Evolutionary conservation across 768 basidiomycete genomes (phyloP).

Genomic region (Boletus subparvulus): DNA sequence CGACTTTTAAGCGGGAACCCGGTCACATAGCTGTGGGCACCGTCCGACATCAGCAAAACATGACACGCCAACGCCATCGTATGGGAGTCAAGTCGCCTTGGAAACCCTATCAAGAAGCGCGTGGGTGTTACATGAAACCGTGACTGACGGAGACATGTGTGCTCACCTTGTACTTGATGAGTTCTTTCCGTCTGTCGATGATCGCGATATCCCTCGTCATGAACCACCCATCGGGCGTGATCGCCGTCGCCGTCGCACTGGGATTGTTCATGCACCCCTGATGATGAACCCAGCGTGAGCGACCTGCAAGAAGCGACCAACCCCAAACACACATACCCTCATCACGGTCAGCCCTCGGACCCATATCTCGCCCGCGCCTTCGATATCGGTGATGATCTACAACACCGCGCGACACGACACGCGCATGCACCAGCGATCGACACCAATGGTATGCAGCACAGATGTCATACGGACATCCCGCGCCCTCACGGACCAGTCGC

Average conservation of each 20-base stretch:
- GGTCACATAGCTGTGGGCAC: background rate
- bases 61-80: background rate
- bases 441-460: too few relatives aligned
- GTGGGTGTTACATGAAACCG: background rate
- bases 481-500: slow-evolving; percentile 64
- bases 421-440: background rate
- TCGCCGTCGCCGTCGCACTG: slow-evolving; percentile 63
- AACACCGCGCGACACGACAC: background rate
- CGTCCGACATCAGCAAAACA: background rate
- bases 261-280: slow-evolving; percentile 77
- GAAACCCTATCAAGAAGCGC: slow-evolving; percentile 51
- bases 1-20: too few relatives aligned
- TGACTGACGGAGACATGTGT: background rate
- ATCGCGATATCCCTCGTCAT: slow-evolving; percentile 86
- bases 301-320: background rate
- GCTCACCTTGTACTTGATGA: slow-evolving; percentile 70
- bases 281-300: background rate
- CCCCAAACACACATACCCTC: slow-evolving; percentile 50
- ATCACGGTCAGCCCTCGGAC: slow-evolving; percentile 74
- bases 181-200: slow-evolving; percentile 71
- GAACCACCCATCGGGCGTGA: slow-evolving; percentile 79
- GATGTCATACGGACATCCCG: slow-evolving; percentile 26
- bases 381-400: slow-evolving; percentile 28
- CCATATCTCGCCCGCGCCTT: slow-evolving; percentile 77
- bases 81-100: slow-evolving; percentile 49